Evolutionary conservation across 768 basidiomycete genomes (phyloP).

Genomic region (Phylloporus arenicola): DNA sequence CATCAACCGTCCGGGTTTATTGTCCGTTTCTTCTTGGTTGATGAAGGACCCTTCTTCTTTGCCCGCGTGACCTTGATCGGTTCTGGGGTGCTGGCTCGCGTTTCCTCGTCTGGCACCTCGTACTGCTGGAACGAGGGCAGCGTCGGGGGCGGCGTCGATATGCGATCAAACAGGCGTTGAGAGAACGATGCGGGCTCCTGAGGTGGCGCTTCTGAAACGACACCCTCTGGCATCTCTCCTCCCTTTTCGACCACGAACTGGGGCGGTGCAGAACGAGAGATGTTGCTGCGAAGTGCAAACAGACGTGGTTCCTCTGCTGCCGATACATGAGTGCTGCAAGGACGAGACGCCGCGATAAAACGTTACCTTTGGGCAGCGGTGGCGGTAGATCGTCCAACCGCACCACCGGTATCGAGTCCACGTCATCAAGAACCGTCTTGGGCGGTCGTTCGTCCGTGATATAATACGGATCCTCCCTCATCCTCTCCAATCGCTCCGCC

Average conservation of each 20-base stretch:
- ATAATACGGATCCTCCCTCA: conserved; percentile 89
- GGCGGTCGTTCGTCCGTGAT: conserved; percentile 59
- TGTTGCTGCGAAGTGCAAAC: conserved; percentile 41
- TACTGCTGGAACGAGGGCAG: conserved; percentile 47
- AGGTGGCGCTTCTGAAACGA: conserved; percentile 16
- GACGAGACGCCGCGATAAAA: not conserved
- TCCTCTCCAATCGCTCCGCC: conserved; percentile 67
- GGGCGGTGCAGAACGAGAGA: conserved; percentile 38
- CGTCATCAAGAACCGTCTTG: conserved; percentile 43
- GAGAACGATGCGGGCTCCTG: conserved; percentile 25
- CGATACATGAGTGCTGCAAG: conserved; percentile 27
- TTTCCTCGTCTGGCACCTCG: conserved; percentile 41
- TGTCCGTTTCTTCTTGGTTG: conserved; percentile 67
- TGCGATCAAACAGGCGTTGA: conserved; percentile 27
- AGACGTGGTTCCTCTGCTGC: conserved; percentile 34
- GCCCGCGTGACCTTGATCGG: conserved; percentile 71
- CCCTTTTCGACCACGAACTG: conserved; percentile 64
- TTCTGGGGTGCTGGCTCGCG: conserved; percentile 54
- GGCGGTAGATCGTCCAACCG: conserved; percentile 69
- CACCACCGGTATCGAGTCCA: conserved; percentile 93
- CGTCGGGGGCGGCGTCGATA: conserved; percentile 33
- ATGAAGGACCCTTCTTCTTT: conserved; percentile 52
- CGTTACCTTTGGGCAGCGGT: conserved; percentile 31
- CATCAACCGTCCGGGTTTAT: conserved; percentile 19
- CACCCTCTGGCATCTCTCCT: conserved; percentile 83